phyloP scores from a whole-genome alignment of 768 basidiomycete genomes.

The Plicaturopsis crispa region DNA sequence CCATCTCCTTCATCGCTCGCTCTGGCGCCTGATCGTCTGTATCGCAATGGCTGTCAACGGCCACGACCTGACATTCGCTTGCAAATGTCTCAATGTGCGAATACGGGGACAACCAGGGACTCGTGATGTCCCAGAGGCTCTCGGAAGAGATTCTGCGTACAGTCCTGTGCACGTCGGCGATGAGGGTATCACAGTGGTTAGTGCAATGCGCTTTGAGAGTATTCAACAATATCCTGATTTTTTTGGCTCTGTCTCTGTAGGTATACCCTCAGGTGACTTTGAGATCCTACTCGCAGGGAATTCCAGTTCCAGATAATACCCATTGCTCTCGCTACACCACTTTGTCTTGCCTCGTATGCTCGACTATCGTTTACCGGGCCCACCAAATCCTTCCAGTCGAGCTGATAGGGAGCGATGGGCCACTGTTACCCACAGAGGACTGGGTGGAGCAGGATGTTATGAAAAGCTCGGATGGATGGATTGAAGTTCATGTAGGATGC shows the following conservation, averaged over 20 bases:
- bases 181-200: slow-evolving; percentile 58
- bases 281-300: slow-evolving; percentile 44
- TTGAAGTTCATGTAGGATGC: slow-evolving; percentile 59
- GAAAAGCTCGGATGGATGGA: slow-evolving; percentile 63
- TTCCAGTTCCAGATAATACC: slow-evolving; percentile 33
- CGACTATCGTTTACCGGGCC: slow-evolving; percentile 60
- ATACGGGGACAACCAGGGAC: slow-evolving; percentile 35
- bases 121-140: slow-evolving; percentile 23
- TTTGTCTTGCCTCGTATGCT: slow-evolving; percentile 65
- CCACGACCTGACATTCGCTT: slow-evolving; percentile 43
- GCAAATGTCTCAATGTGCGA: slow-evolving; percentile 67
- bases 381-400: slow-evolving; percentile 50
- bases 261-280: slow-evolving; percentile 64
- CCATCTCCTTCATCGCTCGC: no score
- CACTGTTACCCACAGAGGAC: slow-evolving; percentile 62
- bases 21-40: no score
- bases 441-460: slow-evolving; percentile 72
- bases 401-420: slow-evolving; percentile 53
- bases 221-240: background rate
- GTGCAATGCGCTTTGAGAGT: slow-evolving; percentile 16
- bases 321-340: slow-evolving; percentile 53
- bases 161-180: slow-evolving; percentile 54
- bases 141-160: slow-evolving; percentile 30
- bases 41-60: no score
- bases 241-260: slow-evolving; percentile 28